Percentiles rank a stretch among this genome's conserved stretches.
These are phyloP conservation scores for Colletotrichum caudatum DNA, from an alignment of 2,329 filamentous ascomycete species.

Conservation along the genomic window DNA sequence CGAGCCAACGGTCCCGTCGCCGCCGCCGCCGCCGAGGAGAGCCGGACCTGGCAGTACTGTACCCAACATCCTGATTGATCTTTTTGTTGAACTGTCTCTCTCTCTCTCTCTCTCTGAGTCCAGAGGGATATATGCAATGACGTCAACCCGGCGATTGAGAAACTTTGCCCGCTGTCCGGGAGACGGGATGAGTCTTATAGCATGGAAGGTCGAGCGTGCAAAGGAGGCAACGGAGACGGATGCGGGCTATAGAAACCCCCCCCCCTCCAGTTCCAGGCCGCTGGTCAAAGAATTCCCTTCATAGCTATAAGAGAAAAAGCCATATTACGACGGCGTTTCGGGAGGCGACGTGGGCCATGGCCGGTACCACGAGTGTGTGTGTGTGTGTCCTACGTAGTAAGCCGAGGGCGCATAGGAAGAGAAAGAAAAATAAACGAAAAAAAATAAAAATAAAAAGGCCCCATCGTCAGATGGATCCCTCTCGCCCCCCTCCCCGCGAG, in stretches of 20 bases:
- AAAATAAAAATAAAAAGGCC: background rate
- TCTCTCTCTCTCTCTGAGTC: no score
- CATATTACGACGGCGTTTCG: background rate
- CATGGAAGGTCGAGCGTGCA: background rate
- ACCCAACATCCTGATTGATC: conserved; percentile 16
- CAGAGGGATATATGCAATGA: background rate
- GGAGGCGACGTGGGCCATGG: background rate
- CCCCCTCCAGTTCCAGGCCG: no score
- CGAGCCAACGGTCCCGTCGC: background rate
- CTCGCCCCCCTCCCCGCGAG: conserved; percentile 24
- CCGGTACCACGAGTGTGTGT: background rate
- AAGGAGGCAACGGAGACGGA: background rate
- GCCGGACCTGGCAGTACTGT: background rate
- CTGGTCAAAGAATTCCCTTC: background rate
- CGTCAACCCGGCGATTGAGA: background rate
- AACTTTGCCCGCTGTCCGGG: background rate
- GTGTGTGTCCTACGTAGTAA: background rate
- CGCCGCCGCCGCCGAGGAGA: conserved; percentile 7
- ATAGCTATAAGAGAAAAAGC: background rate
- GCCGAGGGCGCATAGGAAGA: background rate
- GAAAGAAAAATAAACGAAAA: background rate
- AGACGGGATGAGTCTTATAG: background rate
- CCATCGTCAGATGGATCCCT: conserved; percentile 9
- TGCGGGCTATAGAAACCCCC: conserved; percentile 1
- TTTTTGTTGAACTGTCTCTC: background rate